Evolutionary conservation across 139 green algal genomes (phyloP).

Genomic region (Closterium sp.): DNA sequence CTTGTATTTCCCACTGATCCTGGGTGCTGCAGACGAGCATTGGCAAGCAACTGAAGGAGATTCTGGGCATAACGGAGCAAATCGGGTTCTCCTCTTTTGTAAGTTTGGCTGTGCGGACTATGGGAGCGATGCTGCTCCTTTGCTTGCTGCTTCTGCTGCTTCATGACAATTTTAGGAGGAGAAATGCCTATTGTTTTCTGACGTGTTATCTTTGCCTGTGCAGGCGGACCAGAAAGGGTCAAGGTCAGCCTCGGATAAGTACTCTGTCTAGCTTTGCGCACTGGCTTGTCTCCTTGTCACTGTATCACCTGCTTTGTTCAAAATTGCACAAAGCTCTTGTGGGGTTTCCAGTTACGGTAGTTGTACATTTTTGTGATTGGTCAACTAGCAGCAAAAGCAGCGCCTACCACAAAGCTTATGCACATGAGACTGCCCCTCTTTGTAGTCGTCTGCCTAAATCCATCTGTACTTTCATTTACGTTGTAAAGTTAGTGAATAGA

Average conservation of each 20-base stretch:
- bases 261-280: background rate
- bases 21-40: constrained; percentile 5
- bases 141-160: background rate
- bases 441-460: too few species aligned
- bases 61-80: background rate
- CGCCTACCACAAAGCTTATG: too few species aligned
- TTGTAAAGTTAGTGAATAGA: too few species aligned
- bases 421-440: too few species aligned
- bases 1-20: background rate
- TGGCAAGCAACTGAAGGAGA: constrained; percentile 10
- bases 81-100: background rate
- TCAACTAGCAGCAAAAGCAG: too few species aligned
- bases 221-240: constrained; percentile 3
- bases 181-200: background rate
- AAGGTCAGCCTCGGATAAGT: background rate
- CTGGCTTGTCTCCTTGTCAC: background rate
- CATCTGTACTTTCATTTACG: too few species aligned
- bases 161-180: background rate
- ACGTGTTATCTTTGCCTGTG: background rate
- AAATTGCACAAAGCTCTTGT: background rate
- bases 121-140: background rate
- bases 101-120: background rate
- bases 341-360: too few species aligned
- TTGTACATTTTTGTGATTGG: too few species aligned
- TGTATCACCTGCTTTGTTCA: background rate